A percentile compares a stretch with the other conserved stretches of the same genome.
These are phyloP conservation scores for Trametes cingulata DNA, from an alignment of 768 basidiomycete species.

Conservation along the genomic window DNA sequence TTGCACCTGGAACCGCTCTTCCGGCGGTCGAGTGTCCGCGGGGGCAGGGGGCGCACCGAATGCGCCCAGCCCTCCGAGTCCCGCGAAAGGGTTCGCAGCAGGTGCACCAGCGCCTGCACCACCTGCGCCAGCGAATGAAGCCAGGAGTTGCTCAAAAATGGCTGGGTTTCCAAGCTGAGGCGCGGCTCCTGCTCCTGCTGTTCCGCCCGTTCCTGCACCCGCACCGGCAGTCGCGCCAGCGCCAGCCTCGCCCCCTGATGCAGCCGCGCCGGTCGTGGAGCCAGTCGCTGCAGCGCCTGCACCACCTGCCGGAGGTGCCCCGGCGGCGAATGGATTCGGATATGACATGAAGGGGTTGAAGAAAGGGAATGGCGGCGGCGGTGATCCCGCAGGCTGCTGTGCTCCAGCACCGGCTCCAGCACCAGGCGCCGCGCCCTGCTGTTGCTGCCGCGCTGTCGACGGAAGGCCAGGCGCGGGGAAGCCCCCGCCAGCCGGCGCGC, in stretches of 20 bases:
- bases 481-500: constrained; percentile 23
- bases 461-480: constrained; percentile 69
- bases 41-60: constrained; percentile 44
- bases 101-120: constrained; percentile 28
- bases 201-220: constrained; percentile 27
- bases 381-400: constrained; percentile 4
- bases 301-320: no score
- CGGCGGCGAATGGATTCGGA: constrained; percentile 25
- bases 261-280: constrained; percentile 20
- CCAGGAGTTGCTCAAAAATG: constrained; percentile 44
- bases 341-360: not conserved
- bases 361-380: constrained; percentile 4
- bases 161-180: constrained; percentile 41
- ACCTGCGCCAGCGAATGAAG: constrained; percentile 34
- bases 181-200: constrained; percentile 26
- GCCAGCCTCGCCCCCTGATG: constrained; percentile 27
- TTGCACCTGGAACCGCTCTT: constrained; percentile 91
- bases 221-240: constrained; percentile 26
- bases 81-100: constrained; percentile 29
- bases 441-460: constrained; percentile 32
- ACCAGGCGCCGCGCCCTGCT: constrained; percentile 21
- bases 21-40: constrained; percentile 72
- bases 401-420: constrained; percentile 12
- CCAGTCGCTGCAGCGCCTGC: constrained; percentile 8
- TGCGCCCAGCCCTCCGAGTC: constrained; percentile 27